Conservation (phyloP, 192 early-diverging fungal species). For the Backusella luteola region DNA sequence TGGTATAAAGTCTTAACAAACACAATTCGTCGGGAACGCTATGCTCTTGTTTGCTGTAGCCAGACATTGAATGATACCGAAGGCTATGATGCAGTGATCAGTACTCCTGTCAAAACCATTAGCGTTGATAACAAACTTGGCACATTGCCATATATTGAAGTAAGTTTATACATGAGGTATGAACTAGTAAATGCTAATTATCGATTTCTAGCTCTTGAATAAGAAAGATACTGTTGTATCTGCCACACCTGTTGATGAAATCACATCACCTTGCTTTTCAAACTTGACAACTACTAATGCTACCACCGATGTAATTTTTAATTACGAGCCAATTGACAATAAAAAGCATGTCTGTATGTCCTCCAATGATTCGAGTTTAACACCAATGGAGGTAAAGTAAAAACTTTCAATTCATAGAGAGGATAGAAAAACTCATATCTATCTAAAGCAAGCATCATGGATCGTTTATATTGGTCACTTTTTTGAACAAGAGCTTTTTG, state of each 20-base stretch:
- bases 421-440: too few relatives aligned
- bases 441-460: constrained; percentile 1
- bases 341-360: neutral
- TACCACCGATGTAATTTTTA: neutral
- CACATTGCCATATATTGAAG: constrained; percentile 9
- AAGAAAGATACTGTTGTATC: neutral
- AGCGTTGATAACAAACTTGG: neutral
- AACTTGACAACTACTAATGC: neutral
- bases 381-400: neutral
- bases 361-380: neutral
- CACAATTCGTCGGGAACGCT: neutral
- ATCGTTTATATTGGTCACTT: constrained; percentile 11
- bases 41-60: constrained; percentile 12
- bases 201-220: neutral
- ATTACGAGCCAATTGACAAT: neutral
- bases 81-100: constrained; percentile 11
- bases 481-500: constrained; percentile 5
- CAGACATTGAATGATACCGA: neutral
- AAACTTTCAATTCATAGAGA: neutral
- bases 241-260: neutral
- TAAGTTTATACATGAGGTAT: neutral
- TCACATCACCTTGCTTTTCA: constrained; percentile 3
- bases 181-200: neutral
- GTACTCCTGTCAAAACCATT: constrained; percentile 4
- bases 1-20: constrained; percentile 20